Evolutionary conservation across 257 asterid genomes (phyloP).

Genomic region (Solanum dulcamara): DNA sequence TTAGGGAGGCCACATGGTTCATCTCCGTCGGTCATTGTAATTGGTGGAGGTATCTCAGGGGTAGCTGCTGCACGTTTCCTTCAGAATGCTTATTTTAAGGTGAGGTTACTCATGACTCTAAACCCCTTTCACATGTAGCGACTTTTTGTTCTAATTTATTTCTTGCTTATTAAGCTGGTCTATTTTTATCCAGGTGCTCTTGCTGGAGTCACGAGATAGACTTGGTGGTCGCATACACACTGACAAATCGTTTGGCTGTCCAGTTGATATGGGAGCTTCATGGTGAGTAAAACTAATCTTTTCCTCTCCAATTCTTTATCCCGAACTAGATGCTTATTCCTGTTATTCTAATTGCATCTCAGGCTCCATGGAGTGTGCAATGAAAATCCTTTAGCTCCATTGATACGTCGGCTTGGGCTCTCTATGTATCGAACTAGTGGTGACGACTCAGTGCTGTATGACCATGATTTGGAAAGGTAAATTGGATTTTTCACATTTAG

Average conservation of each 20-base stretch:
- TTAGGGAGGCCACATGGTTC: constrained; percentile 43
- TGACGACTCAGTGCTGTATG: constrained; percentile 82
- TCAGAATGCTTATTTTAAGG: constrained; percentile 84
- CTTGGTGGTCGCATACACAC: constrained; percentile 94
- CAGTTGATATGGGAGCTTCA: constrained; percentile 98
- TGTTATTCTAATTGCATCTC: constrained; percentile 1
- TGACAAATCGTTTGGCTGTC: constrained; percentile 90
- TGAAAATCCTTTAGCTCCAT: constrained; percentile 93
- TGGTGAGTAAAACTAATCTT: constrained; percentile 34
- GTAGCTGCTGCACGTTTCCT: constrained; percentile 80
- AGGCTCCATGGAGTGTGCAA: constrained; percentile 98
- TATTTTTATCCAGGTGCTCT: constrained; percentile 44
- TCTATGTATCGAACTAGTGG: constrained; percentile 88
- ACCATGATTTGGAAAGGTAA: constrained; percentile 95
- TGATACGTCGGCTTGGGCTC: constrained; percentile 80
- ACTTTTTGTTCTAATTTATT: neutral
- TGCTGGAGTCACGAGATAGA: constrained; percentile 88
- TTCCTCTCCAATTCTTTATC: neutral
- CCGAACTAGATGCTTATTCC: neutral
- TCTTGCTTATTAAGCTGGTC: neutral
- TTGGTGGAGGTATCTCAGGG: constrained; percentile 99
- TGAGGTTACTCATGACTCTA: constrained; percentile 1
- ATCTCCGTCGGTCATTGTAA: constrained; percentile 63
- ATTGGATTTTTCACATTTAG: neutral
- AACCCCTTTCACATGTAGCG: neutral